These are phyloP conservation scores for Pulicaria dysenterica DNA, from an alignment of 129 eudicot species.

Conservation along the genomic window DNA sequence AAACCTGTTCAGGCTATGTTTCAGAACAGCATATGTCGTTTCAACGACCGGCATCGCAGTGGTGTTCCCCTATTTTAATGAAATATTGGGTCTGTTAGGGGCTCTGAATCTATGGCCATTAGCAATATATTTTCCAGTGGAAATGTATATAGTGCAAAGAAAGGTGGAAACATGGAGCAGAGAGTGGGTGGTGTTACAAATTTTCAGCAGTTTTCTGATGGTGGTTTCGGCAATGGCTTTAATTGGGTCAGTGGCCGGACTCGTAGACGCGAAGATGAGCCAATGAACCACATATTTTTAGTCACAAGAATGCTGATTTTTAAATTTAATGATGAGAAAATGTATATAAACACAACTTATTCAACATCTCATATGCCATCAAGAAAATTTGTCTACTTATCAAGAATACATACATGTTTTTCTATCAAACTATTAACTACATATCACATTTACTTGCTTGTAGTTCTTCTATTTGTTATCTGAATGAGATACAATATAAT, in stretches of 20 bases:
- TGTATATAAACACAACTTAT: conserved; percentile 30
- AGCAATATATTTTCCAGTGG: conserved; percentile 69
- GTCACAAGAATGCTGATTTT: background rate
- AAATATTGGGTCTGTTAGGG: conserved; percentile 76
- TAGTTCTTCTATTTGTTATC: conserved; percentile 31
- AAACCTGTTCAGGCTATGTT: conserved; percentile 59
- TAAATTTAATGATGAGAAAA: background rate
- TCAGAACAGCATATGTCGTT: conserved; percentile 60
- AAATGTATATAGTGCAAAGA: conserved; percentile 61
- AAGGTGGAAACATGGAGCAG: conserved; percentile 63
- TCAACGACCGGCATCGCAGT: conserved; percentile 66
- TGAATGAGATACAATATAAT: conserved; percentile 3
- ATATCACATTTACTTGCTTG: conserved; percentile 26
- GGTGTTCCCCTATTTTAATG: conserved; percentile 74
- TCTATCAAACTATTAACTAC: conserved; percentile 37
- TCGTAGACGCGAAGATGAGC: conserved; percentile 50
- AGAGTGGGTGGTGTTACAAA: conserved; percentile 51
- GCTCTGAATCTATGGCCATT: conserved; percentile 78
- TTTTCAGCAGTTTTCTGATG: conserved; percentile 56
- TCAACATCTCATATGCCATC: conserved; percentile 30
- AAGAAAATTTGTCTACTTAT: conserved; percentile 20
- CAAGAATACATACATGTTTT: conserved; percentile 25
- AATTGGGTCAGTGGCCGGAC: conserved; percentile 66
- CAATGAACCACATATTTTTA: background rate
- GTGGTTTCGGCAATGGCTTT: conserved; percentile 50